A percentile compares a stretch with the other conserved stretches of the same genome.
phyloP scores from a whole-genome alignment of 306 rosid genomes.

The Medicago lupulina region DNA sequence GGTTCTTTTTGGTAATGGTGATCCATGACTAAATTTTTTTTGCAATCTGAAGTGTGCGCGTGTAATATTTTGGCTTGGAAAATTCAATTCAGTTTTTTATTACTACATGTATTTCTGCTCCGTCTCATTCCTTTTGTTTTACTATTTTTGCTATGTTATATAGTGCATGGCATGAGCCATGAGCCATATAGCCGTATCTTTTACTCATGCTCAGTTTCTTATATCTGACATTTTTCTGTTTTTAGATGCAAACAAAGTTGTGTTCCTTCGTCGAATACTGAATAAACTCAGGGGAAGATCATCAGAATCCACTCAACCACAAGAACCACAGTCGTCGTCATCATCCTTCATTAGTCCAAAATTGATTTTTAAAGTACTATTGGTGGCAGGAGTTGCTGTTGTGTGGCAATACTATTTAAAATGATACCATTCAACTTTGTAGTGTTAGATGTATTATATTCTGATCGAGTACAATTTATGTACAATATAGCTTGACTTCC shows the following conservation, averaged over 20 bases:
- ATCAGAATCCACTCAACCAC: too few species aligned
- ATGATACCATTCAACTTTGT: constrained; percentile 47
- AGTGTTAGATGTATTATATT: constrained; percentile 44
- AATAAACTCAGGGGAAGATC: too few species aligned
- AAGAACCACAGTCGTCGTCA: neutral
- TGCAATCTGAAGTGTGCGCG: too few species aligned
- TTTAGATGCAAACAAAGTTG: too few species aligned
- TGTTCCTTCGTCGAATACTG: too few species aligned
- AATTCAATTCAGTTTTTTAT: neutral
- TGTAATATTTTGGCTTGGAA: neutral
- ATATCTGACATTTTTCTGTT: too few species aligned
- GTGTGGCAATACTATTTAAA: constrained; percentile 69
- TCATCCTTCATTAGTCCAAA: constrained; percentile 59
- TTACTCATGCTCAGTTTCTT: too few species aligned
- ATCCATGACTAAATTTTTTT: neutral
- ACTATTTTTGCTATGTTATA: too few species aligned
- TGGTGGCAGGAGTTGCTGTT: constrained; percentile 76
- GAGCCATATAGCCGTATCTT: too few species aligned
- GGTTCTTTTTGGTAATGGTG: constrained; percentile 10
- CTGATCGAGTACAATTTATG: constrained; percentile 31
- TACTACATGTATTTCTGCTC: too few species aligned
- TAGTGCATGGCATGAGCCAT: too few species aligned
- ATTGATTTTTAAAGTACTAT: constrained; percentile 55
- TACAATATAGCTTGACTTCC: constrained; percentile 46
- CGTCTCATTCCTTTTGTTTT: too few species aligned